Percentiles rank a stretch among this genome's conserved stretches.
phyloP scores from a whole-genome alignment of 2,329 filamentous ascomycete genomes.

The Aspergillus brunneoviolaceus region DNA sequence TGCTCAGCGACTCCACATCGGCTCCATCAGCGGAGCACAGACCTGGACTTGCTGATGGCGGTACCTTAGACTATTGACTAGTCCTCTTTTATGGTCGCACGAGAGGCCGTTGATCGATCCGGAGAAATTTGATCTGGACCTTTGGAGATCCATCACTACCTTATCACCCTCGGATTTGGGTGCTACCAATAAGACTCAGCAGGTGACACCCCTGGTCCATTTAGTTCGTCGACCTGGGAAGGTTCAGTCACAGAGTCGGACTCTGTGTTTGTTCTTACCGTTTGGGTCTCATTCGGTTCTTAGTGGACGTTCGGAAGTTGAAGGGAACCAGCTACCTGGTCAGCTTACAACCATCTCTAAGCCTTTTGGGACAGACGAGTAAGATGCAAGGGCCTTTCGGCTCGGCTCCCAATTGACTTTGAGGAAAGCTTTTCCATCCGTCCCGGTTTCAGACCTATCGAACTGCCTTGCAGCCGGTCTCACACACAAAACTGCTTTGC shows the following conservation, averaged over 20 bases:
- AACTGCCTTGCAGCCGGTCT: conserved; percentile 23
- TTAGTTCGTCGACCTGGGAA: too few relatives aligned
- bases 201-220: not conserved
- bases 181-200: not conserved
- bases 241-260: too few relatives aligned
- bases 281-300: not conserved
- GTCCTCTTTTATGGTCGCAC: conserved; percentile 3
- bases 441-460: conserved; percentile 18
- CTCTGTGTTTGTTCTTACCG: not conserved
- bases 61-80: not conserved
- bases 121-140: not conserved
- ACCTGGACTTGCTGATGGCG: conserved; percentile 1
- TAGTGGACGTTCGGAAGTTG: not conserved
- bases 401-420: conserved; percentile 12
- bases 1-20: not conserved
- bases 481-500: conserved; percentile 2
- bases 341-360: not conserved
- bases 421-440: conserved; percentile 8
- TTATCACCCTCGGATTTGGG: not conserved
- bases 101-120: not conserved
- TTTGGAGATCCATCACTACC: not conserved
- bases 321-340: not conserved
- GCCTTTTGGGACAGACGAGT: not conserved
- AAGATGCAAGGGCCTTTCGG: conserved; percentile 10
- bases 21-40: conserved; percentile 2